Percentiles rank a stretch among this genome's conserved stretches.
phyloP scores from a whole-genome alignment of 257 asterid genomes.

The Solanum dulcamara region DNA sequence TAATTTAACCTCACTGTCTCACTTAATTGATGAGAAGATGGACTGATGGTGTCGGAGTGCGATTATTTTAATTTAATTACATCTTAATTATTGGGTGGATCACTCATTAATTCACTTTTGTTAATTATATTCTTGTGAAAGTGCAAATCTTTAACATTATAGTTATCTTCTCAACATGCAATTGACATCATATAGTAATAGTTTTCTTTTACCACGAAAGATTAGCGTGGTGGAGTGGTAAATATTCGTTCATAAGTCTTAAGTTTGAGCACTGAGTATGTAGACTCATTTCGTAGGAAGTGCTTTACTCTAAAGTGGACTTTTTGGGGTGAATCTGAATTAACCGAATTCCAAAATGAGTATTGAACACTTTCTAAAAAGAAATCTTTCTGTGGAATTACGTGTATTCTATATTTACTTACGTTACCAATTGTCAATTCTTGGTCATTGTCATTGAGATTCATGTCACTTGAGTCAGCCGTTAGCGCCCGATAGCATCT shows the following conservation, averaged over 20 bases:
- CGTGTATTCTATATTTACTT: no score
- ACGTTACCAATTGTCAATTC: no score
- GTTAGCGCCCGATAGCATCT: no score
- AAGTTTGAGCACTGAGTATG: not conserved
- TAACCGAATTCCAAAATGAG: not conserved
- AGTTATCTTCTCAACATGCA: not conserved
- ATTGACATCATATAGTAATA: not conserved
- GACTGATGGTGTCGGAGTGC: not conserved
- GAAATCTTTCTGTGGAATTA: no score
- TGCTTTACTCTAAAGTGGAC: rapidly evolving
- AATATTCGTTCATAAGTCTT: rapidly evolving
- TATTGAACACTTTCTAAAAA: no score
- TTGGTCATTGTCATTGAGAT: no score
- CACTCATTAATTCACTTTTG: not conserved
- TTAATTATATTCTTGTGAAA: not conserved
- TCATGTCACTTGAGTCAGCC: no score
- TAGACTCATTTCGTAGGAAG: rapidly evolving
- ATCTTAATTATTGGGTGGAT: not conserved
- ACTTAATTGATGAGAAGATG: slow-evolving; percentile 1
- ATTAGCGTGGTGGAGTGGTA: not conserved
- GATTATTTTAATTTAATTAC: not conserved
- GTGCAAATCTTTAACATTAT: not conserved
- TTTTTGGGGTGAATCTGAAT: rapidly evolving
- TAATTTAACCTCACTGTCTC: not conserved
- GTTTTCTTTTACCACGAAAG: not conserved